These are phyloP conservation scores for Fusarium hainanense DNA, from an alignment of 2,329 filamentous ascomycete species.

Conservation along the genomic window DNA sequence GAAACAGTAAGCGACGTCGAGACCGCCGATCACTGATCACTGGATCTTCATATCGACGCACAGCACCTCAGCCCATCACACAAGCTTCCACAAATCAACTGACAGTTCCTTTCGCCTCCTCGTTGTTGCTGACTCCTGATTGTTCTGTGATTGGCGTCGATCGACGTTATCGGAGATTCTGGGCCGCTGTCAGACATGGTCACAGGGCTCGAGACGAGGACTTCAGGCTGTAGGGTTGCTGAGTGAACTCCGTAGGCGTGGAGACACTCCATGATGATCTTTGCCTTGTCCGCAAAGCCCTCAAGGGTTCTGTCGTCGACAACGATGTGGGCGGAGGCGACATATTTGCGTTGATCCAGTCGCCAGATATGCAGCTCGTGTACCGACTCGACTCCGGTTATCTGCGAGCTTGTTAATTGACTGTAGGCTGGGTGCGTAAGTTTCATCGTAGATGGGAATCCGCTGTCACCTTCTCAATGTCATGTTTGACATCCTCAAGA, in stretches of 20 bases:
- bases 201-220: constrained; percentile 23
- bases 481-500: constrained; percentile 72
- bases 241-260: constrained; percentile 80
- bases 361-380: constrained; percentile 82
- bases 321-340: constrained; percentile 77
- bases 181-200: constrained; percentile 16
- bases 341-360: constrained; percentile 74
- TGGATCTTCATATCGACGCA: constrained; percentile 28
- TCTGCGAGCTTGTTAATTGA: constrained; percentile 54
- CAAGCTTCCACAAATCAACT: constrained; percentile 62
- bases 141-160: constrained; percentile 16
- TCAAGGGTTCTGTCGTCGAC: constrained; percentile 67
- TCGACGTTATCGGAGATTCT: constrained; percentile 17
- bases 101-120: constrained; percentile 54
- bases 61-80: constrained; percentile 67
- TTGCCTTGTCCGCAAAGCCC: constrained; percentile 70
- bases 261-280: constrained; percentile 73
- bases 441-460: neutral
- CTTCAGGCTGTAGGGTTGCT: constrained; percentile 75
- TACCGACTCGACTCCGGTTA: constrained; percentile 73
- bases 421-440: neutral
- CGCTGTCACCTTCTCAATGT: constrained; percentile 69
- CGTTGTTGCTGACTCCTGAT: constrained; percentile 24
- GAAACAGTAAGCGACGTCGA: constrained; percentile 13
- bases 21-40: constrained; percentile 32